Evolutionary conservation across 2,329 filamentous ascomycete species (phyloP).

Genomic region (Penicillium sp.): DNA sequence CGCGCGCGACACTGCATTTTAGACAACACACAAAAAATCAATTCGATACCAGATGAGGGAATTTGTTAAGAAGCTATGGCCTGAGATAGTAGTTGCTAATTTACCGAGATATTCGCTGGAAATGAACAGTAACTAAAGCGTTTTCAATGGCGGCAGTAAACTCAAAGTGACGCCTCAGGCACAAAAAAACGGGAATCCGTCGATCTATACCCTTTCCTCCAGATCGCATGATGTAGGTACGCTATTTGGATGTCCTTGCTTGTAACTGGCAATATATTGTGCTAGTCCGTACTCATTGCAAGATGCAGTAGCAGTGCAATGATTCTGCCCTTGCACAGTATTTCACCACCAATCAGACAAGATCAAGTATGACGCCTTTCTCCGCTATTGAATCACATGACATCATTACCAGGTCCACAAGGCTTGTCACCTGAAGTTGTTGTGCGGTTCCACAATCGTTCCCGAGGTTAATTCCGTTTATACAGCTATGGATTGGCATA

Average conservation of each 20-base stretch:
- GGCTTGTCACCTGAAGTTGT: not conserved
- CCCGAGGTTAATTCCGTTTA: not conserved
- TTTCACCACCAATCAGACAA: not conserved
- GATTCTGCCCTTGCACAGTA: not conserved
- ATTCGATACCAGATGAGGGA: not conserved
- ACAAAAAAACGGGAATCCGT: not conserved
- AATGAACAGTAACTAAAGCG: not conserved
- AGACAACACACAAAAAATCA: not conserved
- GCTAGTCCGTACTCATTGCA: no score
- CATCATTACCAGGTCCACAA: not conserved
- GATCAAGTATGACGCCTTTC: not conserved
- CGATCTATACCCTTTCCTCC: not conserved
- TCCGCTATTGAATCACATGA: conserved; percentile 1
- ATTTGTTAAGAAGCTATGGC: not conserved
- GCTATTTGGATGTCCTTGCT: not conserved
- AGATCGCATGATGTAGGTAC: not conserved
- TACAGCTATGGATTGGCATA: conserved; percentile 48
- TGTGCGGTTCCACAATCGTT: not conserved
- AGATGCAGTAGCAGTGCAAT: not conserved
- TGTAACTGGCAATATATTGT: not conserved
- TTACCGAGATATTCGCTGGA: not conserved
- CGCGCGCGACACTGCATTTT: not conserved
- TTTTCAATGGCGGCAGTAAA: not conserved
- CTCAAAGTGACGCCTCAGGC: not conserved
- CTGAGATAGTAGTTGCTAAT: not conserved